phyloP scores from a whole-genome alignment of 2,329 filamentous ascomycete genomes.

The Hypoxylon sp. region DNA sequence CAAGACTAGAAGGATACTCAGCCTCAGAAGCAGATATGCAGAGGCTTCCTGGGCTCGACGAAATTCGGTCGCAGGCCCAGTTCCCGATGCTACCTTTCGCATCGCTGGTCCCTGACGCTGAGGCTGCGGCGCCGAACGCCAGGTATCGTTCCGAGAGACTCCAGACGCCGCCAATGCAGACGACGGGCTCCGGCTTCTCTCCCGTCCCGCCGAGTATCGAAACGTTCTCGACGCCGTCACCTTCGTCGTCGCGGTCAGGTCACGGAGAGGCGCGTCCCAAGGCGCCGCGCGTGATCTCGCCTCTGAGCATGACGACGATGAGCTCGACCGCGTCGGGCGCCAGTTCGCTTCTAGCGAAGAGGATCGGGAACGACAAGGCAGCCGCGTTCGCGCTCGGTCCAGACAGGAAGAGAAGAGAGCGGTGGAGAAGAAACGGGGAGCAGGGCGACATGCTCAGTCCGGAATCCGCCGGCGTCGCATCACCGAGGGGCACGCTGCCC shows the following conservation, averaged over 20 bases:
- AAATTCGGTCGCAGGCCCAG: slow-evolving; percentile 4
- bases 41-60: slow-evolving; percentile 10
- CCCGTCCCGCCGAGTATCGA: slow-evolving; percentile 36
- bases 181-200: slow-evolving; percentile 40
- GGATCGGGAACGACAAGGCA: slow-evolving; percentile 59
- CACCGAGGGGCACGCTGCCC: slow-evolving; percentile 47
- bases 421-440: slow-evolving; percentile 40
- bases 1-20: background rate
- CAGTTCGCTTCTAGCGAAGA: slow-evolving; percentile 60
- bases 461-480: slow-evolving; percentile 29
- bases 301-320: slow-evolving; percentile 39
- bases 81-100: slow-evolving; percentile 17
- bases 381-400: slow-evolving; percentile 53
- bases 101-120: slow-evolving; percentile 4
- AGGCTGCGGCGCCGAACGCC: background rate
- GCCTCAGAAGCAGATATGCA: slow-evolving; percentile 1
- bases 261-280: slow-evolving; percentile 21
- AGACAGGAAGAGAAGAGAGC: slow-evolving; percentile 36
- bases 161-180: slow-evolving; percentile 30
- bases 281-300: slow-evolving; percentile 39
- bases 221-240: slow-evolving; percentile 35
- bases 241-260: slow-evolving; percentile 25
- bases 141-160: slow-evolving; percentile 18
- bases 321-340: slow-evolving; percentile 47
- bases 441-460: slow-evolving; percentile 34